Evolutionary conservation across 2,329 filamentous ascomycete species (phyloP).

Genomic region (Verruconis gallopava): DNA sequence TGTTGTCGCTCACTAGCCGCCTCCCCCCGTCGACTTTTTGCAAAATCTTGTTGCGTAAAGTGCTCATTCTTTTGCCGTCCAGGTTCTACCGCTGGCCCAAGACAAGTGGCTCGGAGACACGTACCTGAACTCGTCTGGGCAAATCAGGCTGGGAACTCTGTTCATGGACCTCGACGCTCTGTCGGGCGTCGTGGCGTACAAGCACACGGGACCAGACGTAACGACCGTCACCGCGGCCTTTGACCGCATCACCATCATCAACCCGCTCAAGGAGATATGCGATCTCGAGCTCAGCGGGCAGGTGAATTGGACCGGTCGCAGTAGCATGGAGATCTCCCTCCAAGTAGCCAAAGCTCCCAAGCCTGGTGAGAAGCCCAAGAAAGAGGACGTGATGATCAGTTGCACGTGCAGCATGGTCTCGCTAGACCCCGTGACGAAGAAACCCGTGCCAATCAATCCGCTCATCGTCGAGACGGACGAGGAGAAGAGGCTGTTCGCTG

Average conservation of each 20-base stretch:
- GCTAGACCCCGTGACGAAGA: constrained; percentile 54
- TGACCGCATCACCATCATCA: constrained; percentile 53
- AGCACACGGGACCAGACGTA: constrained; percentile 47
- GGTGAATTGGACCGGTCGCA: constrained; percentile 59
- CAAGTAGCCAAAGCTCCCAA: constrained; percentile 56
- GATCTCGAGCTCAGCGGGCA: constrained; percentile 60
- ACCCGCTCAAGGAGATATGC: constrained; percentile 63
- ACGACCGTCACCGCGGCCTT: constrained; percentile 52
- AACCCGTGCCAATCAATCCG: constrained; percentile 49
- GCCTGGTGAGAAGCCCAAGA: constrained; percentile 40
- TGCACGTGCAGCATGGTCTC: constrained; percentile 70
- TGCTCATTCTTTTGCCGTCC: constrained; percentile 18
- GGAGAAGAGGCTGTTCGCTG: constrained; percentile 48
- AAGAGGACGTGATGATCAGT: constrained; percentile 54
- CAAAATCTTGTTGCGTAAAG: constrained; percentile 3
- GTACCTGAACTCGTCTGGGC: constrained; percentile 63
- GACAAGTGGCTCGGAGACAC: constrained; percentile 68
- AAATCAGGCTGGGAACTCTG: constrained; percentile 59
- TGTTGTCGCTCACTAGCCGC: constrained; percentile 18
- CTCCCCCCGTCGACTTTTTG: too few species aligned
- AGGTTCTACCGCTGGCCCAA: constrained; percentile 55
- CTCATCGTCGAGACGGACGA: constrained; percentile 49
- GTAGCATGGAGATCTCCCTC: constrained; percentile 61
- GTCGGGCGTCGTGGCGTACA: constrained; percentile 62
- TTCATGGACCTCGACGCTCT: constrained; percentile 73